These are phyloP conservation scores for Cladosporium sp. DNA, from an alignment of 2,329 filamentous ascomycete genomes.

Conservation along the genomic window DNA sequence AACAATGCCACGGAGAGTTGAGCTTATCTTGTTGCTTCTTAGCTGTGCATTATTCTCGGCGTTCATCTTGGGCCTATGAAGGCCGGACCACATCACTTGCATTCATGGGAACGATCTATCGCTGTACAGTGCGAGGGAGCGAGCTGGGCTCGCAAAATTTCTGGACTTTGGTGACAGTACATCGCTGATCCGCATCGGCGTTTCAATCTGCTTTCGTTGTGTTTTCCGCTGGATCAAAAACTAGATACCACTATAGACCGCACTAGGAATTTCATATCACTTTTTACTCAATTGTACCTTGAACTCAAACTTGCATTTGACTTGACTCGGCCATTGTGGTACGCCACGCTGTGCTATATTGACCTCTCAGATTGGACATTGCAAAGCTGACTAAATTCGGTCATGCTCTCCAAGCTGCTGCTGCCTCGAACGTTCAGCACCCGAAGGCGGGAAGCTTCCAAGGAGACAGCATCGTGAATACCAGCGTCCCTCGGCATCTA, in stretches of 20 bases:
- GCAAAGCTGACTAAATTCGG: too few species aligned
- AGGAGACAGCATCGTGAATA: too few species aligned
- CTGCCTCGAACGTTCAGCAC: too few species aligned
- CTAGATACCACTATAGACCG: conserved; percentile 6
- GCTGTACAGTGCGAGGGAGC: neutral
- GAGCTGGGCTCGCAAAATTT: neutral
- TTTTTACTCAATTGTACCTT: neutral
- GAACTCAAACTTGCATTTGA: too few species aligned
- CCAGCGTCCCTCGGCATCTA: too few species aligned
- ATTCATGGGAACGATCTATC: neutral
- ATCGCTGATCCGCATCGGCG: too few species aligned
- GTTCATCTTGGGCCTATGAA: neutral
- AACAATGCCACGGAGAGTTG: conserved; percentile 19
- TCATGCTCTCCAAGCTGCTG: too few species aligned
- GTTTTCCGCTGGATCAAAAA: neutral
- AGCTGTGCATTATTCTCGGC: neutral
- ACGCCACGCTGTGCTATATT: too few species aligned
- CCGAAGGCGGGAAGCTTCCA: too few species aligned
- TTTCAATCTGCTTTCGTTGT: neutral
- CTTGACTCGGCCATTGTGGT: too few species aligned
- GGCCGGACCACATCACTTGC: too few species aligned
- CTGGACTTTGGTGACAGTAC: neutral
- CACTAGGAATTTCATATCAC: neutral
- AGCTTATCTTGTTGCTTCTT: neutral
- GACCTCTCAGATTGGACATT: too few species aligned